Evolutionary conservation across 345 rosid genomes (phyloP).

Genomic region (Hypericum perforatum): DNA sequence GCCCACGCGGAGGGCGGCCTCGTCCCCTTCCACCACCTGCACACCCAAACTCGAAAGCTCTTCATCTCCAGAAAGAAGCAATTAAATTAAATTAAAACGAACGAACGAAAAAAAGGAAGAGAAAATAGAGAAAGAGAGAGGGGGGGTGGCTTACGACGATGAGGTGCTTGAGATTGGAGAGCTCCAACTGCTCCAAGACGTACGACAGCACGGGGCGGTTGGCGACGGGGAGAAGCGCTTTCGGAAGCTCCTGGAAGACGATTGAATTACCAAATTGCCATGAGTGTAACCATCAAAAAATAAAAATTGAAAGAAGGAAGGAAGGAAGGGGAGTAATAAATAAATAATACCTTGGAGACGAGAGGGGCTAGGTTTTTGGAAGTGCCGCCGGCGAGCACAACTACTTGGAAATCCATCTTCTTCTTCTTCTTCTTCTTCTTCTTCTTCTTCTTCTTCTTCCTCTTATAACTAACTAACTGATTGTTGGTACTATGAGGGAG

Average conservation of each 20-base stretch:
- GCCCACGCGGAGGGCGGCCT: constrained; percentile 73
- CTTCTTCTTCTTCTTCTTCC: not conserved
- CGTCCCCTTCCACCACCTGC: constrained; percentile 92
- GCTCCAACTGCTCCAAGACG: constrained; percentile 72
- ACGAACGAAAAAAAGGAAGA: not conserved
- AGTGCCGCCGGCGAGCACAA: constrained; percentile 77
- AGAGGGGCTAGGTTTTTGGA: constrained; percentile 67
- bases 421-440: not conserved
- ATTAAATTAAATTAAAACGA: not conserved
- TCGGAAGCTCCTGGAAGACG: constrained; percentile 63
- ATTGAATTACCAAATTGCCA: not conserved
- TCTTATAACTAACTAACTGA: too few species aligned
- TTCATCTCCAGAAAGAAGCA: not conserved
- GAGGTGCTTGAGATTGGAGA: constrained; percentile 71
- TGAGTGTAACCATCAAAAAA: not conserved
- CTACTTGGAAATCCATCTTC: constrained; percentile 87
- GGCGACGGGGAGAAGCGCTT: constrained; percentile 87
- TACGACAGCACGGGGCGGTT: constrained; percentile 84
- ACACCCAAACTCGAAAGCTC: not conserved
- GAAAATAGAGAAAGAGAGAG: not conserved
- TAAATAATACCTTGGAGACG: constrained; percentile 56
- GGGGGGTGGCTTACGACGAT: constrained; percentile 49
- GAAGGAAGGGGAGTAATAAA: not conserved
- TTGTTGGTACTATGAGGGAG: too few species aligned
- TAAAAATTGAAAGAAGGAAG: not conserved